Evolutionary conservation across 1,284 basidiomycete genomes (phyloP), one percentile per base, ranked within the genome.

Genomic region (Schizophyllum amplum): DNA sequence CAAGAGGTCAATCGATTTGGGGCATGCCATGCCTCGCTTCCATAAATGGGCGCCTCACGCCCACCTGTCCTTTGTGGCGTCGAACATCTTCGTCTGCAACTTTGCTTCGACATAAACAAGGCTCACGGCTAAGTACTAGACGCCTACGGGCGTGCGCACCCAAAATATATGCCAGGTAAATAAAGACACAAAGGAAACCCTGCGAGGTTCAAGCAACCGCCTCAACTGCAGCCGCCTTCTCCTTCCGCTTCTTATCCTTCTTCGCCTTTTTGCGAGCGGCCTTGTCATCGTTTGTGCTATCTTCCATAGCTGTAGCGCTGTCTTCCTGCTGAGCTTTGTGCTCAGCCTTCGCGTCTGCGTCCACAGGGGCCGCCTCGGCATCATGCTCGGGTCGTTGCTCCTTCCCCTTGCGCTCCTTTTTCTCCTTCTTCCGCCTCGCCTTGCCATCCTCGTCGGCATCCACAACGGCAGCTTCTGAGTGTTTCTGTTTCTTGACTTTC

Each of bases 171-270:
- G 42, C 11, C 42, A 11, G 42, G 42, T 46, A 46, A 46, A n/a
- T 46, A 46, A 46, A n/a, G 11, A 46, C 42, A 46, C n/a, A 46
- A 46, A 46, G n/a, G n/a, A n/a, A n/a, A n/a, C n/a, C n/a, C n/a
- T n/a, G n/a, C n/a, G n/a, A n/a, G n/a, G n/a, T n/a, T 24, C 20
- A 21, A 17, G 23, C 50, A 9, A 6, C 22, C 50, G n/a, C 50
- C 21, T 5, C 50, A 5, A 22, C 23, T 24, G 50, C 52, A 9
- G 6, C 9, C 15, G 51, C 51, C 55, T 62, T 67, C 46, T 58
- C 56, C 59, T 63, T 65, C 60, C 66, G 67, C 60, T 63, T 65
- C 56, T 52, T 58, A 55, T 62, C 62, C 59, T 66, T 64, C 54
- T 60, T 63, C 52, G 62, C 63, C 56, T 56, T 62, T 26, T 54